These are phyloP conservation scores for Pythium dissotocum DNA, from an alignment of 352 stramenopile genomes.

Conservation along the genomic window DNA sequence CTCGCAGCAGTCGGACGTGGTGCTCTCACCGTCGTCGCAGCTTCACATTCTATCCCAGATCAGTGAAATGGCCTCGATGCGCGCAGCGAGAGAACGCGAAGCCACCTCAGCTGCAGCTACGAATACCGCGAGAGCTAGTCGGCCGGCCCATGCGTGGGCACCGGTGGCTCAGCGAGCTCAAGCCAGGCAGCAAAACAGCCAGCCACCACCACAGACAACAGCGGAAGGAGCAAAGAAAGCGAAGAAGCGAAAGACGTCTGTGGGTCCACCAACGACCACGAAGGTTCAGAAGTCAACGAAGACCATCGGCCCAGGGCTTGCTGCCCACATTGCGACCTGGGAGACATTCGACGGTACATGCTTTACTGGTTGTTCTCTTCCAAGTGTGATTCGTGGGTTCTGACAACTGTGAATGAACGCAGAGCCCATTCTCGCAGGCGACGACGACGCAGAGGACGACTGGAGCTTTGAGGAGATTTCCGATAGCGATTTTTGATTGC, in stretches of 20 bases:
- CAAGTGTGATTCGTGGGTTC: background rate
- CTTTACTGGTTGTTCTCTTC: background rate
- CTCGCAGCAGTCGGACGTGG: constrained; percentile 27
- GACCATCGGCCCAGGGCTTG: constrained; percentile 29
- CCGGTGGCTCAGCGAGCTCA: background rate
- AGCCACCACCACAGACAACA: background rate
- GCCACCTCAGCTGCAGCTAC: background rate
- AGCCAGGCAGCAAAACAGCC: background rate
- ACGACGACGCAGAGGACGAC: constrained; percentile 28
- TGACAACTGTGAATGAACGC: background rate
- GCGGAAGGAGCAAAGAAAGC: background rate
- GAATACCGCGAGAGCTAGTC: background rate
- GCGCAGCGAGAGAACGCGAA: constrained; percentile 17
- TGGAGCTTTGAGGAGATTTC: constrained; percentile 68
- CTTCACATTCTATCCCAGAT: constrained; percentile 77
- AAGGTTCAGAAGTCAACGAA: background rate
- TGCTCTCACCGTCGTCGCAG: constrained; percentile 68
- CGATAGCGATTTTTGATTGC: constrained; percentile 58
- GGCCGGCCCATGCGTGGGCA: constrained; percentile 13
- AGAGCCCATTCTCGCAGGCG: constrained; percentile 23
- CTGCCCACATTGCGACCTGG: constrained; percentile 60
- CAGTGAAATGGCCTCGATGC: constrained; percentile 59
- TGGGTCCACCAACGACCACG: background rate
- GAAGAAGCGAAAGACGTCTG: constrained; percentile 14
- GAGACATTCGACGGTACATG: constrained; percentile 62